Base-by-base conservation (phyloP, 371 early-diverging fungal species). In the Mortierella sp. region DNA sequence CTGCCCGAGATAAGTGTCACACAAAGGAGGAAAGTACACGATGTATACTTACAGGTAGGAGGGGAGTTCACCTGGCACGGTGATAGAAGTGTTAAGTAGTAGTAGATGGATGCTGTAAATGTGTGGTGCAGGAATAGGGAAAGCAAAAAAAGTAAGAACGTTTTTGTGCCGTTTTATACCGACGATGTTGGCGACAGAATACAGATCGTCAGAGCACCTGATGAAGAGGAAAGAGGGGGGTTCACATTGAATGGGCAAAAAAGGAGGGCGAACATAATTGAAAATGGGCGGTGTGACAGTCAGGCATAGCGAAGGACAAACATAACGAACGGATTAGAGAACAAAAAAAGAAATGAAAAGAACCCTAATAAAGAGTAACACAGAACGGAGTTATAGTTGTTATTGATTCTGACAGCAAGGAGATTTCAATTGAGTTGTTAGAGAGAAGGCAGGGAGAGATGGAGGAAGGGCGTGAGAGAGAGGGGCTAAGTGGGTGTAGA, bases 241-340 rank as follows among this genome's bases (percentile, higher is more conserved):
- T n/a, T n/a, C n/a, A n/a, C n/a, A 31, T 16, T n/a, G 53, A 9
- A 53, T 66, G 43, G n/a, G 19, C n/a, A 66, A 66, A 45, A 66
- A 66, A 44, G 37, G 34, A 22, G n/a, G 11, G 31, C 24, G 43
- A 26, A 26, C 10, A 65, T 2, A n/a, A 26, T 9, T 29, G 37
- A 34, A 6, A 1, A 10, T 34, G 22, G 39, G 4, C 8, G 37
- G 58, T n/a, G n/a, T n/a, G n/a, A n/a, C n/a, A n/a, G n/a, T n/a
- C n/a, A n/a, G n/a, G n/a, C n/a, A n/a, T n/a, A n/a, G n/a, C n/a
- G n/a, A n/a, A n/a, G n/a, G n/a, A n/a, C n/a, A n/a, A n/a, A n/a
- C n/a, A n/a, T n/a, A n/a, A n/a, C n/a, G n/a, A n/a, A n/a, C n/a
- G n/a, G n/a, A n/a, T n/a, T n/a, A n/a, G n/a, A n/a, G n/a, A n/a